Evolutionary conservation across 345 rosid genomes (phyloP), one percentile per base, ranked within the genome.

Genomic region (Isatis tinctoria): DNA sequence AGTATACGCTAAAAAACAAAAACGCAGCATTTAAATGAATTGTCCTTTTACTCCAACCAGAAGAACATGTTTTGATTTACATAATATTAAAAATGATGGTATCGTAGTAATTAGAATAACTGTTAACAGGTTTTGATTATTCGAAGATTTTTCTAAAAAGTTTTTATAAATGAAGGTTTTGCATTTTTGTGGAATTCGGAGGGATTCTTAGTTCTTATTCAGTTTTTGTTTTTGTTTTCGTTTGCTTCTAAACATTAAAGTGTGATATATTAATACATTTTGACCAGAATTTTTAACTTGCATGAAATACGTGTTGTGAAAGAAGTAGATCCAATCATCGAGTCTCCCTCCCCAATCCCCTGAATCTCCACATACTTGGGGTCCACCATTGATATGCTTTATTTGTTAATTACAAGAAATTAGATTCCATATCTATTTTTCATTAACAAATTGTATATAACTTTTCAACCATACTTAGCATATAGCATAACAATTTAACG

Each of bases 291-390:
- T 10, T 51, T 11, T 53, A 53, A n/a, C 13, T 22, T 39, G 24
- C 32, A 27, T 61, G 20, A 13, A 32, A 40, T 63, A 73, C 56
- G 22, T 64, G 47, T 41, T 28, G 44, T 14, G 45, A 40, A 39
- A 10, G 3, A 63, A 72, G 7, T 52, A 22, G 70, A 53, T 41
- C 36, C 33, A 72, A 54, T 73, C 44, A 40, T 73, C 13, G 26
- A 12, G 20, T 5, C 47, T 45, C 0, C 28, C 16, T 16, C 14
- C n/a, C n/a, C n/a, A n/a, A 28, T 49, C 10, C 40, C 32, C 51
- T 44, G 58, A 45, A 65, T 65, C 47, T 56, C 56, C 52, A 47
- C 6, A 44, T 43, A 43, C 28, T 45, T 35, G 1, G 39, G 58
- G 70, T 32, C 65, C 47, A 73, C 49, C 30, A 24, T 24, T 12